Evolutionary conservation across 176 grass and related monocot genomes (phyloP).

Genomic region (Oryza longistaminata): DNA sequence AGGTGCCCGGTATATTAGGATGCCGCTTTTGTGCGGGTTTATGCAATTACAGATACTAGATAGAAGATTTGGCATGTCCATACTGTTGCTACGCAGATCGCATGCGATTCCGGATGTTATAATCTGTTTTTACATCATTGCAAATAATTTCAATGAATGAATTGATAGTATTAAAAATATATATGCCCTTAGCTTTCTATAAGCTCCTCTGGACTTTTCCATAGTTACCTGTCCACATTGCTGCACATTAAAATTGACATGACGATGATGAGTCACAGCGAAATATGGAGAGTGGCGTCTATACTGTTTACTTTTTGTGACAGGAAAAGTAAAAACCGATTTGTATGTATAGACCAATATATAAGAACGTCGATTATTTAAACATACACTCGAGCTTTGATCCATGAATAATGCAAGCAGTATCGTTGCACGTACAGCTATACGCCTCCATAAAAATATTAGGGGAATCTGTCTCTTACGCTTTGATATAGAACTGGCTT

Average conservation of each 20-base stretch:
- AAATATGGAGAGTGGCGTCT: not conserved
- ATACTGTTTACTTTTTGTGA: not conserved
- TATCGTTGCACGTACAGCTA: not conserved
- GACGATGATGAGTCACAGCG: not conserved
- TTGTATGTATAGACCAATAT: not conserved
- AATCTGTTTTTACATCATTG: not conserved
- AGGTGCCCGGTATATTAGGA: not conserved
- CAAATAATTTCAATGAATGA: not conserved
- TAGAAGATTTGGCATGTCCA: not conserved
- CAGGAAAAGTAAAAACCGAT: not conserved
- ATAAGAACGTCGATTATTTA: not conserved
- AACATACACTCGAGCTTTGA: not conserved
- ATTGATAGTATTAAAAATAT: not conserved
- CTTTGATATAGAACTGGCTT: not conserved
- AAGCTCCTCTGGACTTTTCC: not conserved
- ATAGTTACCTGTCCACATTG: not conserved
- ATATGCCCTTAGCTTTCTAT: not conserved
- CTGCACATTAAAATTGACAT: not conserved
- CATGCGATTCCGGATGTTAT: not conserved
- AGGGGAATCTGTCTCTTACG: not conserved
- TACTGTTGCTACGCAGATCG: not conserved
- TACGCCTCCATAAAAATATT: not conserved
- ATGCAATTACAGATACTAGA: not conserved
- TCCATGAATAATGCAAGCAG: not conserved
- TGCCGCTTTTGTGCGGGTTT: not conserved